phyloP scores from a whole-genome alignment of 1,139 yeast species.

The Hyphopichia burtonii region DNA sequence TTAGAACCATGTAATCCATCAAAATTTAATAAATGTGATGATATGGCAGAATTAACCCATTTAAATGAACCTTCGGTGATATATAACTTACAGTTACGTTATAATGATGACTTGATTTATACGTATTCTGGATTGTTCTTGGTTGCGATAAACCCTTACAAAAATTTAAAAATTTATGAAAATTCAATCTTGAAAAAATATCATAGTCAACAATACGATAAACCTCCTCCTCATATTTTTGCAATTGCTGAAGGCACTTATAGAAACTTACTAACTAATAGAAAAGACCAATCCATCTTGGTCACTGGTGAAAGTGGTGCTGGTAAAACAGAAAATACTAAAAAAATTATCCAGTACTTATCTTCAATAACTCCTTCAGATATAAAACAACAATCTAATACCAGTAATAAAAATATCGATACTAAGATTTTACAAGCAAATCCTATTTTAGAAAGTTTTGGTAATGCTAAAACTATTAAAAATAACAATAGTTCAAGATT shows the following conservation, averaged over 20 bases:
- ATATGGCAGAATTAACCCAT: slow-evolving; percentile 94
- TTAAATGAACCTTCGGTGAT: slow-evolving; percentile 94
- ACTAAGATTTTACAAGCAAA: slow-evolving; percentile 88
- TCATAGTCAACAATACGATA: slow-evolving; percentile 45
- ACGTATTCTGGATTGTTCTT: slow-evolving; percentile 79
- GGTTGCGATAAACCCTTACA: slow-evolving; percentile 95
- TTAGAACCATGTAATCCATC: slow-evolving; percentile 80
- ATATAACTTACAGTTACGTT: slow-evolving; percentile 75
- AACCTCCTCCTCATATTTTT: slow-evolving; percentile 81
- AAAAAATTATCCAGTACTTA: slow-evolving; percentile 87
- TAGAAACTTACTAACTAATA: slow-evolving; percentile 67
- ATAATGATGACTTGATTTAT: slow-evolving; percentile 75
- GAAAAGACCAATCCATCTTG: slow-evolving; percentile 81
- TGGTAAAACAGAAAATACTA: slow-evolving; percentile 97
- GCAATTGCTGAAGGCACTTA: slow-evolving; percentile 90
- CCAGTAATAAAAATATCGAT: slow-evolving; percentile 51
- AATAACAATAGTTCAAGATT: slow-evolving; percentile 95
- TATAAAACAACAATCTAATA: slow-evolving; percentile 6
- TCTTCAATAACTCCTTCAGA: slow-evolving; percentile 60
- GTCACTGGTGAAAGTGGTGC: slow-evolving; percentile 99
- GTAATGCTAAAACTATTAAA: slow-evolving; percentile 94
- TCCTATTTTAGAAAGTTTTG: slow-evolving; percentile 94
- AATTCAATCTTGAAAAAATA: slow-evolving; percentile 55
- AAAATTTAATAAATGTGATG: slow-evolving; percentile 89
- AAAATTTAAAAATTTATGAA: slow-evolving; percentile 71